Evolutionary conservation across 192 early-diverging fungal species (phyloP).

Genomic region (Coemansia sp.): DNA sequence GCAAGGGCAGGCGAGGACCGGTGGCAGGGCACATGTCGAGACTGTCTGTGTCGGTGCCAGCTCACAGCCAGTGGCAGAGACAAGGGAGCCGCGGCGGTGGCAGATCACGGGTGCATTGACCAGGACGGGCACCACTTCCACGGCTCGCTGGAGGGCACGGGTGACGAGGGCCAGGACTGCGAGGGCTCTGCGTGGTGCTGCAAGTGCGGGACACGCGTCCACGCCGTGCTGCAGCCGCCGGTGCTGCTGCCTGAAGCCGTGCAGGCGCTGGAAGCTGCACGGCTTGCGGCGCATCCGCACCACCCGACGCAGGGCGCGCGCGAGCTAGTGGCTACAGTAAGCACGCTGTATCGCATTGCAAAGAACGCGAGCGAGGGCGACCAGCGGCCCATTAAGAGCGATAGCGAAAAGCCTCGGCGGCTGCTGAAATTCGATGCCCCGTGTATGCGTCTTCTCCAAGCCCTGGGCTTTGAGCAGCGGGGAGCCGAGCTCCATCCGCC

Average conservation of each 20-base stretch:
- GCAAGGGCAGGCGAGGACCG: background rate
- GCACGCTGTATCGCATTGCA: conserved; percentile 12
- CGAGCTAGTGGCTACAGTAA: conserved; percentile 22
- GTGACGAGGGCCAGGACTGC: background rate
- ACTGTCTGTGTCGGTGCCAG: conserved; percentile 20
- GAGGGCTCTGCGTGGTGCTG: conserved; percentile 30
- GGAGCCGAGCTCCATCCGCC: conserved; percentile 28
- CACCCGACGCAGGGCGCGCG: conserved; percentile 33
- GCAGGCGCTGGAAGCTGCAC: conserved; percentile 12
- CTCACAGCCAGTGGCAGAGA: conserved; percentile 1
- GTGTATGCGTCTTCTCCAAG: conserved; percentile 22
- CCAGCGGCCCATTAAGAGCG: conserved; percentile 5
- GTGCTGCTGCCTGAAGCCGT: conserved; percentile 11
- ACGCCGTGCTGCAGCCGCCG: conserved; percentile 1
- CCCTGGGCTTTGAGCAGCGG: conserved; percentile 28
- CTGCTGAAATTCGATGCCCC: conserved; percentile 36
- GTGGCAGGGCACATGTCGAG: conserved; percentile 26
- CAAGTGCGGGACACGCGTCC: conserved; percentile 16
- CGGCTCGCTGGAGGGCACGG: background rate
- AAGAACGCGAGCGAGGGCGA: conserved; percentile 30
- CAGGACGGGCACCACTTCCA: conserved; percentile 38
- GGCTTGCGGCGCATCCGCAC: conserved; percentile 15
- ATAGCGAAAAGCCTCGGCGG: conserved; percentile 14
- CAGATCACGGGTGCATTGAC: conserved; percentile 20
- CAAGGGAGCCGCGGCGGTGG: no score